Evolutionary conservation across 1,284 basidiomycete species (phyloP).

Genomic region (Irpex lacteus): DNA sequence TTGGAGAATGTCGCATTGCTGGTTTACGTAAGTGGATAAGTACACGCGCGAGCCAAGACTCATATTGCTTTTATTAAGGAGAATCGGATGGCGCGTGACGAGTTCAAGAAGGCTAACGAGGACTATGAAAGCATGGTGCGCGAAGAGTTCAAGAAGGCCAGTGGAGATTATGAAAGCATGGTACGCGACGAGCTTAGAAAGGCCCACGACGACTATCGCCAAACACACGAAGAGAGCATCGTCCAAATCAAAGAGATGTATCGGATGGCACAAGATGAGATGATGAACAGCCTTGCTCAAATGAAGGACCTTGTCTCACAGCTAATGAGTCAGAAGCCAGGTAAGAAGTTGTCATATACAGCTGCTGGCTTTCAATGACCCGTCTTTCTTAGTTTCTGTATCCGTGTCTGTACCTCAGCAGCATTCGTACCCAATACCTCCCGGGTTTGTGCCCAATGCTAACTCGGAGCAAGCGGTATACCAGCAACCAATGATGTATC

Average conservation of each 20-base stretch:
- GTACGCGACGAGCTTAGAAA: neutral
- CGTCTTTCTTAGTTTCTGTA: neutral
- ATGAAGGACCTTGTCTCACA: neutral
- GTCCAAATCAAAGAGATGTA: neutral
- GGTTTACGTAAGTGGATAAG: neutral
- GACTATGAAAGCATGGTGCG: neutral
- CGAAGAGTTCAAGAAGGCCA: neutral
- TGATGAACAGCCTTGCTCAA: neutral
- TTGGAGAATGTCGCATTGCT: neutral
- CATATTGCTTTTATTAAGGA: neutral
- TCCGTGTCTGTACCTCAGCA: neutral
- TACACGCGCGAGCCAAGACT: neutral
- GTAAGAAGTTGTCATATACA: neutral
- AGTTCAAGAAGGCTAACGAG: neutral
- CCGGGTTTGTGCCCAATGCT: slow-evolving; percentile 3
- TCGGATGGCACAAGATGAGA: slow-evolving; percentile 8
- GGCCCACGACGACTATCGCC: neutral
- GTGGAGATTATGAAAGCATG: neutral
- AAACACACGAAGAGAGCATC: slow-evolving; percentile 2
- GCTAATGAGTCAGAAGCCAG: neutral
- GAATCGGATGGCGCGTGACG: neutral
- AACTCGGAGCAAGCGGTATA: neutral
- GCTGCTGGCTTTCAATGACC: neutral
- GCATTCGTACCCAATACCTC: neutral
- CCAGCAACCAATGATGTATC: neutral